Conservation (phyloP, 768 basidiomycete species). For the Podaxis pistillaris region DNA sequence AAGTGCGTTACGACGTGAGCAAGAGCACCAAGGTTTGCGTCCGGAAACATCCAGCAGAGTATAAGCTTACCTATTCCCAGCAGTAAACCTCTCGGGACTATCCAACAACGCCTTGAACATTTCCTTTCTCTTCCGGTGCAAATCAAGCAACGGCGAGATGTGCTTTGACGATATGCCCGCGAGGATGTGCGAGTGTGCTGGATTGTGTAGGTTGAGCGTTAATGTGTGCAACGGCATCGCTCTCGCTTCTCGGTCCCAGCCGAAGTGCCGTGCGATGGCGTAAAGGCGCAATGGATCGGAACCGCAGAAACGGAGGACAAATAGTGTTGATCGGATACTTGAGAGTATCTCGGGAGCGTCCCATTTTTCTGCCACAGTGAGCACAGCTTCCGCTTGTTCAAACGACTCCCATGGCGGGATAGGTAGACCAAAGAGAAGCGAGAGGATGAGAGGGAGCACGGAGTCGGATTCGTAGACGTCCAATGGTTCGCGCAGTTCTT, state of each 20-base stretch:
- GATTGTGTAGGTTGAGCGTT: conserved; percentile 45
- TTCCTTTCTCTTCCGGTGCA: conserved; percentile 57
- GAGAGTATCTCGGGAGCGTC: conserved; percentile 62
- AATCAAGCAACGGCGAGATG: conserved; percentile 50
- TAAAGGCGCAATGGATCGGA: conserved; percentile 50
- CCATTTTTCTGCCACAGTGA: conserved; percentile 68
- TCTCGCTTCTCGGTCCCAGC: conserved; percentile 57
- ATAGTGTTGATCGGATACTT: conserved; percentile 51
- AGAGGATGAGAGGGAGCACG: conserved; percentile 54
- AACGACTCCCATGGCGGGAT: conserved; percentile 47
- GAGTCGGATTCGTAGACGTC: conserved; percentile 40
- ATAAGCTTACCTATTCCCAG: conserved; percentile 40
- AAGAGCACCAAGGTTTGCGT: background rate
- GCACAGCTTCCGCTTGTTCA: conserved; percentile 51
- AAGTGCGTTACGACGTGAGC: background rate
- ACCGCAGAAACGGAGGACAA: conserved; percentile 44
- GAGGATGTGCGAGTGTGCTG: conserved; percentile 40
- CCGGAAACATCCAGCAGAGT: too few species aligned
- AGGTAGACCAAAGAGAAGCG: conserved; percentile 55
- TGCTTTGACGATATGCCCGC: conserved; percentile 49
- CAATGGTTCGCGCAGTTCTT: conserved; percentile 21
- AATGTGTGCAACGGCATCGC: conserved; percentile 59
- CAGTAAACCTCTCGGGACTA: conserved; percentile 59
- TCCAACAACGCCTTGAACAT: conserved; percentile 48
- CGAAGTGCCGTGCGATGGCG: conserved; percentile 57